These are phyloP conservation scores for Entomophthora muscae DNA, from an alignment of 371 early-diverging fungal genomes.

Conservation along the genomic window DNA sequence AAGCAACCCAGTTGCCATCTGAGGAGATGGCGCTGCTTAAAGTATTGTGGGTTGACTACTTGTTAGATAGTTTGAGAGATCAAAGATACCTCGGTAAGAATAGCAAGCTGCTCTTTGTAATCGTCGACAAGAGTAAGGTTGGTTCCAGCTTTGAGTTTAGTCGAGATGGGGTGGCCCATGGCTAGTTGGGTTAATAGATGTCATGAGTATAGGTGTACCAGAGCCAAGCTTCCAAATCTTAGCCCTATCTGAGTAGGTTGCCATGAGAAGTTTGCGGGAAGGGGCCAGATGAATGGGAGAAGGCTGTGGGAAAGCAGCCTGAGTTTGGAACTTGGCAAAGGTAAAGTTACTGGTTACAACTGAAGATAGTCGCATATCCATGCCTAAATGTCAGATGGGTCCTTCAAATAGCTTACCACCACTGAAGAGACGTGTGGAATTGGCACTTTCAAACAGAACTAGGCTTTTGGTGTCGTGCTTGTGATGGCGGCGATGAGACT, in stretches of 20 bases:
- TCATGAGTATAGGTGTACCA: constrained; percentile 21
- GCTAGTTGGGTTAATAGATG: constrained; percentile 40
- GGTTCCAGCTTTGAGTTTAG: constrained; percentile 30
- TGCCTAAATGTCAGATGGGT: neutral
- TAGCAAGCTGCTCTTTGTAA: neutral
- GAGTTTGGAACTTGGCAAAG: neutral
- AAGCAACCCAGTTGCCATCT: constrained; percentile 70
- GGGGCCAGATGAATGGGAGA: neutral
- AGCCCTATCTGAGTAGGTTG: neutral
- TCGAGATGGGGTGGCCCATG: constrained; percentile 23
- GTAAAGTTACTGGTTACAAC: neutral
- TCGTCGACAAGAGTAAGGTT: constrained; percentile 5
- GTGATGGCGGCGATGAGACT: constrained; percentile 16
- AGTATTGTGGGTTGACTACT: constrained; percentile 28
- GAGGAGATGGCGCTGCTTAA: constrained; percentile 58
- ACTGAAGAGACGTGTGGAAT: neutral
- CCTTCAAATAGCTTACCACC: neutral
- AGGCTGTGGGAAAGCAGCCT: neutral
- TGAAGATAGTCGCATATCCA: neutral
- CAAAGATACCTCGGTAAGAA: neutral
- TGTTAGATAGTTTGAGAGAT: neutral
- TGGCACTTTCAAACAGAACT: constrained; percentile 10
- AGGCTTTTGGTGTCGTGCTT: constrained; percentile 15
- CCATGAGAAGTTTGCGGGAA: neutral
- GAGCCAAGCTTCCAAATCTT: constrained; percentile 8